Evolutionary conservation across 176 grass and related monocot species (phyloP).

Genomic region (Poa pratensis): DNA sequence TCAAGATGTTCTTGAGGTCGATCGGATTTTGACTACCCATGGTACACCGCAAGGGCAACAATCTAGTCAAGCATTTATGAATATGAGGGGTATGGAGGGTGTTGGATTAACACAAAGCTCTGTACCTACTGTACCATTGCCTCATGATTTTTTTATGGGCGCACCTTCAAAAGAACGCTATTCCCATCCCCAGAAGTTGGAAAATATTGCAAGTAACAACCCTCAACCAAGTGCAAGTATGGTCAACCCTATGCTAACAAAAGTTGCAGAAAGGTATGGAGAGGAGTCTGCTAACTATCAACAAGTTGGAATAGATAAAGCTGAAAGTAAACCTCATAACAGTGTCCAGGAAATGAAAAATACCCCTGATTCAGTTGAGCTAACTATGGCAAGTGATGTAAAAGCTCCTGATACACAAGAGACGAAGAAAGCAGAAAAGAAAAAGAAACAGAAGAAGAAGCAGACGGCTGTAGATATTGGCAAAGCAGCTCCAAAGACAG

Average conservation of each 20-base stretch:
- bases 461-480: conserved; percentile 54
- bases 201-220: conserved; percentile 32
- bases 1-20: conserved; percentile 57
- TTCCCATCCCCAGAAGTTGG: conserved; percentile 40
- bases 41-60: conserved; percentile 44
- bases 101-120: conserved; percentile 45
- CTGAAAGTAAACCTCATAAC: conserved; percentile 36
- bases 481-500: conserved; percentile 57
- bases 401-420: conserved; percentile 57
- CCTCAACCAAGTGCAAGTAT: conserved; percentile 33
- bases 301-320: conserved; percentile 33
- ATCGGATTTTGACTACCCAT: conserved; percentile 47
- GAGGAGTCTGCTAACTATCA: conserved; percentile 20
- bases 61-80: conserved; percentile 52
- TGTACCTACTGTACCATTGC: conserved; percentile 40
- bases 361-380: conserved; percentile 21
- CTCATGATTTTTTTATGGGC: conserved; percentile 48
- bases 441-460: conserved; percentile 94
- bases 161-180: conserved; percentile 52
- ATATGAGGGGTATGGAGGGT: conserved; percentile 46
- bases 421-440: conserved; percentile 88
- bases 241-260: conserved; percentile 20
- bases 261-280: conserved; percentile 29
- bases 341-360: conserved; percentile 52
- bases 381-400: conserved; percentile 46